Conservation (phyloP, 352 stramenopile genomes). For the Globisporangium spinosum region DNA sequence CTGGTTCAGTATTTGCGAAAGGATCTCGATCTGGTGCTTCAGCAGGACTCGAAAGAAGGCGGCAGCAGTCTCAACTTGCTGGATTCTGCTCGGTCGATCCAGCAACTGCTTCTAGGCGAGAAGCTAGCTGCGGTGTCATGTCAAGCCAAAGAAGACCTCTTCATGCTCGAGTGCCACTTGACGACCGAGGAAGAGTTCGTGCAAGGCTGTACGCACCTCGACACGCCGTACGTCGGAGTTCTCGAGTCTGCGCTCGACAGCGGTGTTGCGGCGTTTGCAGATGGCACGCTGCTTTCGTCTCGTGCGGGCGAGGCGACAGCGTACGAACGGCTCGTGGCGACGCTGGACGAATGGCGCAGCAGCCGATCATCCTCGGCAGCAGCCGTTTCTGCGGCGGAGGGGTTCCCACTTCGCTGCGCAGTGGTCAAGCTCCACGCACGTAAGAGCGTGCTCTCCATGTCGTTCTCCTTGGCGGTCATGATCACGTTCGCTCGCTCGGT, state of each 20-base stretch:
- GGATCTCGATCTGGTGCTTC: slow-evolving; percentile 43
- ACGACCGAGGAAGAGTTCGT: slow-evolving; percentile 66
- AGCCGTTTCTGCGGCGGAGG: slow-evolving; percentile 28
- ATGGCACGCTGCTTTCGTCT: slow-evolving; percentile 48
- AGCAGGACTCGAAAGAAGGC: slow-evolving; percentile 36
- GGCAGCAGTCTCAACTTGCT: slow-evolving; percentile 19
- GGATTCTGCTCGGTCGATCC: slow-evolving; percentile 37
- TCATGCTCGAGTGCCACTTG: slow-evolving; percentile 69
- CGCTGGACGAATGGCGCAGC: slow-evolving; percentile 55
- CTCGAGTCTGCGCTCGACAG: slow-evolving; percentile 62
- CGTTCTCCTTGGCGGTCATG: slow-evolving; percentile 56
- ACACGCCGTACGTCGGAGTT: slow-evolving; percentile 33
- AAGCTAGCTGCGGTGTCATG: slow-evolving; percentile 57
- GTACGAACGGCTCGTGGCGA: slow-evolving; percentile 54
- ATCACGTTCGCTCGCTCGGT: slow-evolving; percentile 39
- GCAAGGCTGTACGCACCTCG: slow-evolving; percentile 36
- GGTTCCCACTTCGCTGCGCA: slow-evolving; percentile 49
- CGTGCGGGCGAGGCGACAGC: slow-evolving; percentile 34
- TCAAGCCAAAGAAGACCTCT: slow-evolving; percentile 65
- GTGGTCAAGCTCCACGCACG: slow-evolving; percentile 62
- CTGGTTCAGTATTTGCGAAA: slow-evolving; percentile 65
- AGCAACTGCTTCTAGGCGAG: slow-evolving; percentile 56
- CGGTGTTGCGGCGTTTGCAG: slow-evolving; percentile 49
- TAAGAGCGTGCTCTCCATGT: slow-evolving; percentile 46
- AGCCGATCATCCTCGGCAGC: slow-evolving; percentile 19